Base-by-base conservation (phyloP, 306 rosid species). In the Urtica urens region DNA sequence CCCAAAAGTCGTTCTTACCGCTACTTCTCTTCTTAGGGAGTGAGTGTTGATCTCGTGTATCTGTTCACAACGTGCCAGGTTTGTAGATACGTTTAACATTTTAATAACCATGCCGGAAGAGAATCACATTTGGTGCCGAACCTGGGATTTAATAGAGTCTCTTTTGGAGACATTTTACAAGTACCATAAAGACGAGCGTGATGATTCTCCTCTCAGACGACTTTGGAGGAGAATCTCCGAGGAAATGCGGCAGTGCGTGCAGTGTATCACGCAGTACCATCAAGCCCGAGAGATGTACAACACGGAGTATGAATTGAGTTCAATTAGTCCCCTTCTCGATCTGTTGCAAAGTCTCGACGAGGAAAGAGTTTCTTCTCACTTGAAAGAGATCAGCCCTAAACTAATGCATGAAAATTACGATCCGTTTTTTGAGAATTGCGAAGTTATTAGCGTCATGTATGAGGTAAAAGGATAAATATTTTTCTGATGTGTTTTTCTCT, bases 111-210 rank as follows among this genome's bases (percentile, higher is more conserved):
- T 84, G 74, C 82, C 93, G 1, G 38, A 49, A 61, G 87, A 79
- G 31, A 68, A 56, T 64, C 97, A 88, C 68, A 72, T 88, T 49
- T 88, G 97, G 97, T 88, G 97, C 73, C 90, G 74, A 48, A 68
- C 66, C 9, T 77, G 82, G 90, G 97, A 88, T 46, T 34, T 88
- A 62, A 88, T 88, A 93, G 88, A 82, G 23, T 95, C 95, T 38
- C 87, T 88, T 56, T 57, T 88, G 55, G 97, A 88, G 74, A 84
- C 97, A 3, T 88, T 88, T 68, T 88, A 81, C 79, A 88, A 84
- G 71, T 88, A 70, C 72, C 72, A 67, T 63, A 84, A 81, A 74
- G 82, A 84, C 27, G 78, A 81, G 43, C 65, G 73, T 47, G 53
- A 56, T 14, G 82, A 84, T 60, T 84, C 95, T 60, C 97, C 95